Percentiles rank a stretch among this genome's conserved stretches.
These are phyloP conservation scores for Ulota crispa DNA, from an alignment of 225 moss, liverwort and hornwort genomes.

Conservation along the genomic window DNA sequence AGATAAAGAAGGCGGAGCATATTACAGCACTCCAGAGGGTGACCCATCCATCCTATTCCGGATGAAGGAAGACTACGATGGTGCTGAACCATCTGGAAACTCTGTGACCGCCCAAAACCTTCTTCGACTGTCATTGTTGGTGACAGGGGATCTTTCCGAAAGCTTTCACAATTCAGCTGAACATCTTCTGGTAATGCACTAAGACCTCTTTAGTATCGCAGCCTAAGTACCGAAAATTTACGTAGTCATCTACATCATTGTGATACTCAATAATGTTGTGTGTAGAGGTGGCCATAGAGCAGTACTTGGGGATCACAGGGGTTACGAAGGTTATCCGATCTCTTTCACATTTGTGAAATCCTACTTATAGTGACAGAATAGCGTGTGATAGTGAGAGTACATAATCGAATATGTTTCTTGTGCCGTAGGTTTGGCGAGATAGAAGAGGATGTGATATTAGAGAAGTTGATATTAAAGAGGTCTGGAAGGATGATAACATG, in stretches of 20 bases:
- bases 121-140: conserved; percentile 64
- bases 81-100: conserved; percentile 97
- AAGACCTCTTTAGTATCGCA: not conserved
- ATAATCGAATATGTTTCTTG: not conserved
- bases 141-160: conserved; percentile 61
- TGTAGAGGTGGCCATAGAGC: not conserved
- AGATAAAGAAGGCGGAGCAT: conserved; percentile 86
- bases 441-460: not conserved
- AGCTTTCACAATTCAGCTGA: conserved; percentile 60
- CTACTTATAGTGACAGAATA: not conserved
- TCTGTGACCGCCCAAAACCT: conserved; percentile 91
- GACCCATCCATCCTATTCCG: conserved; percentile 88
- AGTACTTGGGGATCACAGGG: not conserved
- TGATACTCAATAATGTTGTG: not conserved
- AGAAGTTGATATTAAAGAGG: not conserved
- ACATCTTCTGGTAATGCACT: conserved; percentile 72
- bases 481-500: not conserved
- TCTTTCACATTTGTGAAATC: not conserved
- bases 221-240: not conserved
- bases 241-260: not conserved
- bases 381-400: not conserved
- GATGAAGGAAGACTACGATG: conserved; percentile 97
- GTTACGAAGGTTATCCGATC: not conserved
- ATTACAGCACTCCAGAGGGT: conserved; percentile 81
- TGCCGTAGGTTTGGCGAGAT: not conserved